Evolutionary conservation across 345 rosid genomes (phyloP).

Genomic region (Salix arbutifolia): DNA sequence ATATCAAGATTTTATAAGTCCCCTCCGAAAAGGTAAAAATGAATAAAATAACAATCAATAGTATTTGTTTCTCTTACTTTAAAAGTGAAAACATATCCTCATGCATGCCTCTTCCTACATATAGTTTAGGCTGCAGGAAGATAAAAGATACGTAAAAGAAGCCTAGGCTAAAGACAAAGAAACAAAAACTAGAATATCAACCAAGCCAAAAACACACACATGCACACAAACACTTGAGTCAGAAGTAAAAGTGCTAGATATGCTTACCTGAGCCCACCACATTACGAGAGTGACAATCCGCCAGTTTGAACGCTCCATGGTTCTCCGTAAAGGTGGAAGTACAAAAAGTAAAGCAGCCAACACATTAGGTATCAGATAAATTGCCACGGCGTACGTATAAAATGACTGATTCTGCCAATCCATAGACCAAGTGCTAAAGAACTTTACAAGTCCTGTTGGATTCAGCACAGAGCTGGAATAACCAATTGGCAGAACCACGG

Average conservation of each 20-base stretch:
- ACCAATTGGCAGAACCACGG: slow-evolving; percentile 69
- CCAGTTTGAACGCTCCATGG: slow-evolving; percentile 85
- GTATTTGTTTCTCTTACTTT: slow-evolving; percentile 49
- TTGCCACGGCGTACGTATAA: slow-evolving; percentile 68
- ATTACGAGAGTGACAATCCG: slow-evolving; percentile 62
- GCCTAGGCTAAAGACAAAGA: slow-evolving; percentile 1
- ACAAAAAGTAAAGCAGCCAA: slow-evolving; percentile 68
- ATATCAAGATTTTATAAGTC: slow-evolving; percentile 6
- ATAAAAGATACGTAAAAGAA: not conserved
- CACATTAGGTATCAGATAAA: slow-evolving; percentile 73
- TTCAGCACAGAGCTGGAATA: slow-evolving; percentile 69
- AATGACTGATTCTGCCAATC: slow-evolving; percentile 61
- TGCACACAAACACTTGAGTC: not conserved
- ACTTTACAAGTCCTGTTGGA: slow-evolving; percentile 69
- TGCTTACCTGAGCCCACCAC: slow-evolving; percentile 99
- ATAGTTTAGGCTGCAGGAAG: slow-evolving; percentile 73
- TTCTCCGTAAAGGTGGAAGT: slow-evolving; percentile 67
- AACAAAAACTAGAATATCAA: not conserved
- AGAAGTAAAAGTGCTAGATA: not conserved
- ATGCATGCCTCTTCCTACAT: slow-evolving; percentile 96
- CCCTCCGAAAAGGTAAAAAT: not conserved
- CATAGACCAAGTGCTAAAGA: slow-evolving; percentile 56
- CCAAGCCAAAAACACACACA: not conserved
- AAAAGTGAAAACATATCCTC: slow-evolving; percentile 80
- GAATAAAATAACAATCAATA: not conserved